Conservation (phyloP, 306 rosid genomes). For the Cucurbita argyrosperma region DNA sequence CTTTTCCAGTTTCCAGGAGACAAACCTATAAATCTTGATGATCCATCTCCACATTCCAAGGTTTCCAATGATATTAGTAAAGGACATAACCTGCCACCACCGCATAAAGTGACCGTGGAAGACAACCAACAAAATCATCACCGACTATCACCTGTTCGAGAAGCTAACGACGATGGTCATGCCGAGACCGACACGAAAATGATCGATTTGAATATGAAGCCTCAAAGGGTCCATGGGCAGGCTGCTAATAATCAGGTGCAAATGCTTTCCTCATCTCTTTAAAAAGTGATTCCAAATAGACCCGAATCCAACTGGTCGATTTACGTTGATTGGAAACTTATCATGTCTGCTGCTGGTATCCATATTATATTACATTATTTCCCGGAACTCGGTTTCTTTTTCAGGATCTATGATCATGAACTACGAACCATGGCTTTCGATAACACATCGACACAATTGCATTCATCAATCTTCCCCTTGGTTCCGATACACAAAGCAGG, state of each 20-base stretch:
- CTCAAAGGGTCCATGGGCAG: constrained; percentile 72
- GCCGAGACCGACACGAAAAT: constrained; percentile 53
- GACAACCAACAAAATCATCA: constrained; percentile 47
- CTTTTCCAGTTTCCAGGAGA: constrained; percentile 78
- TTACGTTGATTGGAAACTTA: neutral
- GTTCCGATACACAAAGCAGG: neutral
- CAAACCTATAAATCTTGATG: constrained; percentile 43
- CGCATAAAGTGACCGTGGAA: constrained; percentile 19
- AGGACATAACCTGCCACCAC: constrained; percentile 14
- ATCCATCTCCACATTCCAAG: constrained; percentile 23
- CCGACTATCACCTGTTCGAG: constrained; percentile 27
- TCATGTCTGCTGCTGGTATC: neutral
- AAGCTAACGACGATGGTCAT: constrained; percentile 44
- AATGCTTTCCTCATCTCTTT: neutral
- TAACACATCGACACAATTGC: neutral
- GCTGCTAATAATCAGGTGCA: constrained; percentile 75
- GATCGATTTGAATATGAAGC: constrained; percentile 90
- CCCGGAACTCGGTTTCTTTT: neutral
- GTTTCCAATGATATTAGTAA: constrained; percentile 36
- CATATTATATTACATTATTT: neutral
- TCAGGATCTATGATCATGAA: constrained; percentile 5
- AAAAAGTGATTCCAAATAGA: neutral
- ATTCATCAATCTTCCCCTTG: neutral
- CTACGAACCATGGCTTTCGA: neutral
- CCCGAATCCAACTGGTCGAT: too few species aligned